Base-by-base conservation (phyloP, 106 monocot genomes). In the Acanthochlamys bracteata region DNA sequence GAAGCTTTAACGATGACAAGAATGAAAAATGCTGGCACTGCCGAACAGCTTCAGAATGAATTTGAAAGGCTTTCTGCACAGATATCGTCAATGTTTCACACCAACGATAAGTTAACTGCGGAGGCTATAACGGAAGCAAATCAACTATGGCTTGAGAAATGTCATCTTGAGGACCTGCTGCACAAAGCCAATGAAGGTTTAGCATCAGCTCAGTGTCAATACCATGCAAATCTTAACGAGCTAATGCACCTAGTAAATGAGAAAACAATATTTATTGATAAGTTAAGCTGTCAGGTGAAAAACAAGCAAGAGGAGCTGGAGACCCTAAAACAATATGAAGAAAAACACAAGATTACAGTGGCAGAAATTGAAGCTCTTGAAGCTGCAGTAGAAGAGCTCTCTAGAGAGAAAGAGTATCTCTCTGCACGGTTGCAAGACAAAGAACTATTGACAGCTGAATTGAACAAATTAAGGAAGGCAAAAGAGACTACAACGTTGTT, bases 21-120 rank as follows among this genome's bases (percentile, higher is more conserved):
- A 71, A 75, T 71, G 81, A 79, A 78, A 46, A 92, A 74, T 71
- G 77, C 59, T 39, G 71, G 54, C 47, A 79, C 66, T 11, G 78
- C 76, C 11, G 92, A 99, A 69, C 60, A 54, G 41, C 76, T 99
- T 64, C 85, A 86, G 20, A 73, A 69, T n/a, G 98, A 99, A 66
- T 73, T 89, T 25, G 73, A 72, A 45, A 75, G 53, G 39, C 72
- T 99, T 15, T 79, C 75, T 57, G 39, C 57, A 24, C 92, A 86
- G 57, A 76, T 92, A 62, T 79, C 85, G 43, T 81, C 83, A 24
- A 63, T 69, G 61, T 86, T 92, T 74, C 25, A 64, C 65, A 66
- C 68, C 8, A 99, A 92, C 49, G 92, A 92, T 61, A 85, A 79
- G 46, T 20, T 86, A 59, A 68, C 92, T 33, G 43, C 65, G 76